Evolutionary conservation across 805 yeast species (phyloP).

Genomic region (Kuraishia cidri): DNA sequence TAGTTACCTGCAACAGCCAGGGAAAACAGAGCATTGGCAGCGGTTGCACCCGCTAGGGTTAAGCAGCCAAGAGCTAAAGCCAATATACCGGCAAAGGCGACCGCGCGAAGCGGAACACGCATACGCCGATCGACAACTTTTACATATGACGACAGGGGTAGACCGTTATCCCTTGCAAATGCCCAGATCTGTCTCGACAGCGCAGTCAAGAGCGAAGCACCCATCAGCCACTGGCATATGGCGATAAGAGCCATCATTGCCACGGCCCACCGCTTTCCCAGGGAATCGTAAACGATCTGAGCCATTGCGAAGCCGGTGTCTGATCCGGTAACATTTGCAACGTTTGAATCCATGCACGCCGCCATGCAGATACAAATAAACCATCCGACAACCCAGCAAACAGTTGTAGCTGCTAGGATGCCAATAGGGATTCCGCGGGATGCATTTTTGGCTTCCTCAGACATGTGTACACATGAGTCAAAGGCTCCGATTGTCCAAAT

Average conservation of each 20-base stretch:
- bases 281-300: conserved; percentile 34
- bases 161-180: conserved; percentile 43
- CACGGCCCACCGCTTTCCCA: conserved; percentile 39
- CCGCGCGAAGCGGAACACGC: conserved; percentile 35
- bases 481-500: conserved; percentile 46
- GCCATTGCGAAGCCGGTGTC: conserved; percentile 35
- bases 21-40: conserved; percentile 37
- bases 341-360: conserved; percentile 22
- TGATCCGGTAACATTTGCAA: conserved; percentile 19
- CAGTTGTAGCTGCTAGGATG: conserved; percentile 33
- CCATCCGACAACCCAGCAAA: conserved; percentile 34
- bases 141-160: conserved; percentile 30
- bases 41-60: conserved; percentile 30
- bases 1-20: conserved; percentile 34
- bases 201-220: conserved; percentile 34
- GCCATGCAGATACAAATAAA: conserved; percentile 27
- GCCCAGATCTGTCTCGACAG: conserved; percentile 43
- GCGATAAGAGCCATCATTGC: conserved; percentile 39
- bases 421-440: conserved; percentile 33
- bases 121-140: conserved; percentile 30
- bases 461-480: conserved; percentile 41
- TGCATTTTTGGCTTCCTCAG: conserved; percentile 37
- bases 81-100: conserved; percentile 26
- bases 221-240: conserved; percentile 39
- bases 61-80: conserved; percentile 30